phyloP scores from a whole-genome alignment of 345 rosid genomes.

The Jatropha curcas region DNA sequence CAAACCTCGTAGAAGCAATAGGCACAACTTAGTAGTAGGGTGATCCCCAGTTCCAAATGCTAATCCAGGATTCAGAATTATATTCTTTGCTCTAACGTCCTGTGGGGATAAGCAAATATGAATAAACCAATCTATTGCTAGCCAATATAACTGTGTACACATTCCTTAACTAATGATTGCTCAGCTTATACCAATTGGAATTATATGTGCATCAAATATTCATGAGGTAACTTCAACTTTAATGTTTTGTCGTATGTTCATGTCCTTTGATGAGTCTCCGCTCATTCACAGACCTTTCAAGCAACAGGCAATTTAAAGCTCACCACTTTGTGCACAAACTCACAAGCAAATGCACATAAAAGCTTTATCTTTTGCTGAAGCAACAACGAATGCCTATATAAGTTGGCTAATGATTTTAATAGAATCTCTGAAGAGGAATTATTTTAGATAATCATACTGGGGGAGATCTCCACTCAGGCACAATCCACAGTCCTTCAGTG shows the following conservation, averaged over 20 bases:
- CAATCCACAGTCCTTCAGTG: conserved; percentile 73
- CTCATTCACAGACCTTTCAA: background rate
- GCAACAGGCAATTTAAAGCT: conserved; percentile 6
- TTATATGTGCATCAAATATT: background rate
- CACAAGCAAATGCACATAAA: background rate
- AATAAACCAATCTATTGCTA: background rate
- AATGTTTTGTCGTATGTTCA: background rate
- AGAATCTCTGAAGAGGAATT: conserved; percentile 14
- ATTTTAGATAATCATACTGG: conserved; percentile 54
- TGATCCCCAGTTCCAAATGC: conserved; percentile 97
- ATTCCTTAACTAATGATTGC: background rate
- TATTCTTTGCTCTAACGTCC: conserved; percentile 65
- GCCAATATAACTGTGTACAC: too few relatives aligned
- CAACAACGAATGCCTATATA: conserved; percentile 1
- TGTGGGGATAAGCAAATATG: conserved; percentile 26
- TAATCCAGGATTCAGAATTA: conserved; percentile 79
- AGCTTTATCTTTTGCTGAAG: background rate
- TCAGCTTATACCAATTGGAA: background rate
- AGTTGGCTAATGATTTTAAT: background rate
- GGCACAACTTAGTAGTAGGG: conserved; percentile 70
- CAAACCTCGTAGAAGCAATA: conserved; percentile 55
- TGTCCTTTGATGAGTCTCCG: background rate
- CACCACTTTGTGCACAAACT: background rate
- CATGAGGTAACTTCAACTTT: background rate
- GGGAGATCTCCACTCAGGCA: conserved; percentile 79